Evolutionary conservation across 768 basidiomycete genomes (phyloP), one percentile per base, ranked within the genome.

Genomic region (Russula earlei): DNA sequence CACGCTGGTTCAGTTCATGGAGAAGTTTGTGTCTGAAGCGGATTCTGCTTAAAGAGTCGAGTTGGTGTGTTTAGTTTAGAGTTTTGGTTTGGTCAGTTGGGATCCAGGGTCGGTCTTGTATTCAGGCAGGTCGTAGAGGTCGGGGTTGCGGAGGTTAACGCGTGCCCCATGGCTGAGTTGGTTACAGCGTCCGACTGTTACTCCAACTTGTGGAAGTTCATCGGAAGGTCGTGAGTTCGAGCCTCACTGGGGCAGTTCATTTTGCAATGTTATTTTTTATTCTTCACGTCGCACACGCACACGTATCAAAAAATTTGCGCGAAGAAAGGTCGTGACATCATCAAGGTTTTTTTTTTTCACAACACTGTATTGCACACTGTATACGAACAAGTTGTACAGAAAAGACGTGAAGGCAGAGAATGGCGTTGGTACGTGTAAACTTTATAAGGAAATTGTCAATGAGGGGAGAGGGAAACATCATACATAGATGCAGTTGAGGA

Each of bases 131-230:
- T 51, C 10, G 14, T 52, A 19, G 20, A 22, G 10, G 40, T 38
- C 27, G 20, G 1, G 12, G 3, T 1, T 11, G 7, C 4, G 0
- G 2, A 0, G 0, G 9, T 15, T 14, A 2, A 41, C 25, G 46
- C 2, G 12, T 82, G 81, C 81, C 80, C 80, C 80, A 78, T 82
- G 81, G 81, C 80, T 82, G 77, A 82, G 81, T 82, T 82, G 81
- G 81, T 82, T 73, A 82, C 78, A 81, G 81, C 80, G 81, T 82
- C 81, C 80, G 81, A 83, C 81, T 82, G 81, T 83, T 82, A 82
- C 31, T 24, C 43, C 17, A 20, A n/a, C n/a, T n/a, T n/a, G 49
- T n/a, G 27, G 37, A 50, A 56, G 40, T 38, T 24, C 66, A 79
- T 80, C 78, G 78, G 77, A 80, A 80, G 78, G 77, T 81, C 79